Conservation (phyloP, 2,329 filamentous ascomycete genomes). For the Furcasterigmium sp. region DNA sequence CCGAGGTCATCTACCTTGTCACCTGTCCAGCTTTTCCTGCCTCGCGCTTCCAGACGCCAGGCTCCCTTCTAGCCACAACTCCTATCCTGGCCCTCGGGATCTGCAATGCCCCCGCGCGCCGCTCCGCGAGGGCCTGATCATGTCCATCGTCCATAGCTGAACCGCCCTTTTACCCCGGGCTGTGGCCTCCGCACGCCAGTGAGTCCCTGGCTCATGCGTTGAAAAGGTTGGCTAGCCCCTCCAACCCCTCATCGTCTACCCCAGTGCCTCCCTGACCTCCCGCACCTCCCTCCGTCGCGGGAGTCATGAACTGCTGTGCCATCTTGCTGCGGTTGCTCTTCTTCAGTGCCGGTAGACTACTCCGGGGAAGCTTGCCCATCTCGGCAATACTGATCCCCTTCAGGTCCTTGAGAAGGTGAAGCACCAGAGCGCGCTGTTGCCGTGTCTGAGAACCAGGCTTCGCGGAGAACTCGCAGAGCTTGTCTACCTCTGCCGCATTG, state of each 20-base stretch:
- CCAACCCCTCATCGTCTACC: slow-evolving; percentile 37
- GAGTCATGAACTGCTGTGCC: slow-evolving; percentile 63
- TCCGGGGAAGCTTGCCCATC: slow-evolving; percentile 74
- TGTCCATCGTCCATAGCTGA: no score
- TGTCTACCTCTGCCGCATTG: slow-evolving; percentile 60
- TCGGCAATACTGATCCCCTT: slow-evolving; percentile 91
- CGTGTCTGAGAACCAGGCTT: slow-evolving; percentile 58
- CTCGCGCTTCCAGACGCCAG: no score
- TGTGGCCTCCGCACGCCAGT: no score
- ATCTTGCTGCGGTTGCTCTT: slow-evolving; percentile 49
- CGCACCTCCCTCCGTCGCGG: slow-evolving; percentile 24
- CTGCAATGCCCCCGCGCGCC: no score
- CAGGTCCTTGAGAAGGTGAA: slow-evolving; percentile 80
- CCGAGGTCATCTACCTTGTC: no score
- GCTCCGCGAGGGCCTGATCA: no score
- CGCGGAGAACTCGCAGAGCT: slow-evolving; percentile 55
- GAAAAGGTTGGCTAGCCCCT: slow-evolving; percentile 51
- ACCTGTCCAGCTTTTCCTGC: no score
- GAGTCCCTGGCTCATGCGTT: slow-evolving; percentile 25
- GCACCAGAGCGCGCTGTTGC: slow-evolving; percentile 72
- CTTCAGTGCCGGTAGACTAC: slow-evolving; percentile 32
- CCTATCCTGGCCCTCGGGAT: no score
- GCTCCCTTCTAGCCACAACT: no score
- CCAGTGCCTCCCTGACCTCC: slow-evolving; percentile 58
- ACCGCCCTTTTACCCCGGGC: no score